These are phyloP conservation scores for Ulmus americana DNA, from an alignment of 331 rosid genomes.

Conservation along the genomic window DNA sequence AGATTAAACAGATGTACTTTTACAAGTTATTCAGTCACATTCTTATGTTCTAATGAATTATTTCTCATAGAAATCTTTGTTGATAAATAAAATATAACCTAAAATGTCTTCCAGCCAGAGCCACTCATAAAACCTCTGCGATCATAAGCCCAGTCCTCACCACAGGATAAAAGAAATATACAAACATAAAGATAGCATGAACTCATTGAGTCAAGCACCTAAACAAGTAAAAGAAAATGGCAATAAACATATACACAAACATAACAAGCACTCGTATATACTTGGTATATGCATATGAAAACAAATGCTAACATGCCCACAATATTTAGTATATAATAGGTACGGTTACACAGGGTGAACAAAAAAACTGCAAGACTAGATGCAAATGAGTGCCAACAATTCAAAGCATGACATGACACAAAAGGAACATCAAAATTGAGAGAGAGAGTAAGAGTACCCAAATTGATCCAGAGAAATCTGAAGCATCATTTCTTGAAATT, in stretches of 20 bases:
- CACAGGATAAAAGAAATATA: background rate
- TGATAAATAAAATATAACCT: background rate
- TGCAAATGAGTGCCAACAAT: background rate
- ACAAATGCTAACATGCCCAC: no score
- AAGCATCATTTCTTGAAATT: slow-evolving; percentile 66
- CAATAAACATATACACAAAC: background rate
- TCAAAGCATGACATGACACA: background rate
- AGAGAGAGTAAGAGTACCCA: slow-evolving; percentile 33
- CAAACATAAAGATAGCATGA: background rate
- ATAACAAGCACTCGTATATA: background rate
- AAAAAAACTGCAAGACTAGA: no score
- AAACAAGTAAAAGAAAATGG: background rate
- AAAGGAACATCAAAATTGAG: background rate
- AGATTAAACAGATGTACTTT: background rate
- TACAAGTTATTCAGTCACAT: background rate
- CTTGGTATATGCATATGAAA: no score
- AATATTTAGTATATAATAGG: no score
- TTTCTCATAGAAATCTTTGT: background rate
- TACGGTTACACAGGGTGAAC: no score
- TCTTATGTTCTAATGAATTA: background rate
- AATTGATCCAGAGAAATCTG: slow-evolving; percentile 49
- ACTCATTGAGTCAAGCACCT: background rate
- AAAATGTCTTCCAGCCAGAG: background rate
- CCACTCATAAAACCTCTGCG: background rate
- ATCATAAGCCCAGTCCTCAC: background rate